A percentile compares a stretch with the other conserved stretches of the same genome.
Conservation (phyloP, 1,139 yeast genomes). For the Candida sp. region DNA sequence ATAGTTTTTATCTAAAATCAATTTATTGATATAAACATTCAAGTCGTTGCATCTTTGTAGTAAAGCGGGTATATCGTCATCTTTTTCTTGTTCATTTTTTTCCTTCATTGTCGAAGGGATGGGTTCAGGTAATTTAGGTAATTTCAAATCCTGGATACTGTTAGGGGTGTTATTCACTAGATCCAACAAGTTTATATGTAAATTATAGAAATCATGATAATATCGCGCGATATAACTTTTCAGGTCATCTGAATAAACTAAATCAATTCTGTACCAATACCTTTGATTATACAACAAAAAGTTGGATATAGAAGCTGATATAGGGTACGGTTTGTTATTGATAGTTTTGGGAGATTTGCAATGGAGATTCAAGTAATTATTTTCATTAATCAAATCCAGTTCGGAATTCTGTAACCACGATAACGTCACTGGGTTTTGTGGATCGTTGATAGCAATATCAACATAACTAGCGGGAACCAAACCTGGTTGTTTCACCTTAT, state of each 20-base stretch:
- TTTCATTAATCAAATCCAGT: slow-evolving; percentile 7
- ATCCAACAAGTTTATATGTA: slow-evolving; percentile 25
- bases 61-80: slow-evolving; percentile 10
- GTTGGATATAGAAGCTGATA: slow-evolving; percentile 28
- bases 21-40: slow-evolving; percentile 32
- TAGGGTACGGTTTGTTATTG: slow-evolving; percentile 30
- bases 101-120: slow-evolving; percentile 19
- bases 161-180: slow-evolving; percentile 2
- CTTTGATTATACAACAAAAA: slow-evolving; percentile 32
- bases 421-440: slow-evolving; percentile 32
- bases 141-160: slow-evolving; percentile 10
- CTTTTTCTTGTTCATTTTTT: slow-evolving; percentile 6
- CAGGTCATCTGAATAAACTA: slow-evolving; percentile 28
- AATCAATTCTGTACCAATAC: slow-evolving; percentile 43
- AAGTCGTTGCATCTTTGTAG: slow-evolving; percentile 35
- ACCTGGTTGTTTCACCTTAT: slow-evolving; percentile 33
- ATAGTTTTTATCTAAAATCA: slow-evolving; percentile 22
- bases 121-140: slow-evolving; percentile 45
- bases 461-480: slow-evolving; percentile 42
- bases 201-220: slow-evolving; percentile 43
- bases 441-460: slow-evolving; percentile 45
- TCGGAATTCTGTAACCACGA: slow-evolving; percentile 25
- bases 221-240: slow-evolving; percentile 30
- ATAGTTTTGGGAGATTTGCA: slow-evolving; percentile 21
- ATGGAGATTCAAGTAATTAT: slow-evolving; percentile 12